Evolutionary conservation across 2,329 filamentous ascomycete genomes (phyloP).

Genomic region (Claviceps spartinae): DNA sequence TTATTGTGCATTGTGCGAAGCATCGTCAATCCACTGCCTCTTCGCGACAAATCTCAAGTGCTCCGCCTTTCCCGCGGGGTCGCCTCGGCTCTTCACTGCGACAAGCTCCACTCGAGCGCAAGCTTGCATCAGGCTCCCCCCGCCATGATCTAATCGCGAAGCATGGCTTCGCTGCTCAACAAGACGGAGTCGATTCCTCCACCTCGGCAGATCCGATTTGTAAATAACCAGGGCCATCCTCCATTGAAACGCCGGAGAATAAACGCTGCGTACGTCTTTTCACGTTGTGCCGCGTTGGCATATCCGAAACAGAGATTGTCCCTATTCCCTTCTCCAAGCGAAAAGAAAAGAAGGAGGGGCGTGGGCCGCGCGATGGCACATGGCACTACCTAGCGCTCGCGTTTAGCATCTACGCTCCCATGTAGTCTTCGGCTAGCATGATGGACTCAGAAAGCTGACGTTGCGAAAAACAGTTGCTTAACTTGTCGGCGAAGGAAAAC

Average conservation of each 20-base stretch:
- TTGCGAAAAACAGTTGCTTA: conserved; percentile 36
- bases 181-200: conserved; percentile 24
- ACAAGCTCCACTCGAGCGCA: background rate
- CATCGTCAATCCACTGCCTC: background rate
- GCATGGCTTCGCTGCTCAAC: conserved; percentile 34
- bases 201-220: conserved; percentile 56
- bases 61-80: background rate
- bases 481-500: conserved; percentile 68
- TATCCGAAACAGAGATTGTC: background rate
- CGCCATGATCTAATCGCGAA: conserved; percentile 22
- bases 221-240: conserved; percentile 69
- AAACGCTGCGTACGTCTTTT: conserved; percentile 54
- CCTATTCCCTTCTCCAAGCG: background rate
- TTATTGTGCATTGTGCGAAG: background rate
- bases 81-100: background rate
- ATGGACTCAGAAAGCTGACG: background rate
- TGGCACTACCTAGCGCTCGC: background rate
- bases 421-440: background rate
- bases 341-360: too few relatives aligned
- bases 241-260: conserved; percentile 68
- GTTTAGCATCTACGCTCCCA: background rate
- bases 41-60: background rate
- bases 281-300: background rate
- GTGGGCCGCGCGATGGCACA: too few relatives aligned
- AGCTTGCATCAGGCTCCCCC: conserved; percentile 2